phyloP scores from a whole-genome alignment of 169 alveolate species.

The Cryptosporidium canis region DNA sequence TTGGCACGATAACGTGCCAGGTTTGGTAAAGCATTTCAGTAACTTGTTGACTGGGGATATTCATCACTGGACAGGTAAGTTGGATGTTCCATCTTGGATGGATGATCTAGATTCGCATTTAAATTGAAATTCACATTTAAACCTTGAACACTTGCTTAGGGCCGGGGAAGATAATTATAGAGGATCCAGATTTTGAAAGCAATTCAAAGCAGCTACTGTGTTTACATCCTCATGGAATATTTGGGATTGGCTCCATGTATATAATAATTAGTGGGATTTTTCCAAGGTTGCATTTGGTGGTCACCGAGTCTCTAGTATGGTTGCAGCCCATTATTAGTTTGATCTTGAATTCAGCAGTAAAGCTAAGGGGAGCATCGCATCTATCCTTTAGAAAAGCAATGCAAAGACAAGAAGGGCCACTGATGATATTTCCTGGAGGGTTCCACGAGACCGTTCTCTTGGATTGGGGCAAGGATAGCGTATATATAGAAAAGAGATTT shows the following conservation, averaged over 20 bases:
- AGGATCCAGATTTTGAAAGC: conserved; percentile 44
- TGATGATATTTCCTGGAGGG: conserved; percentile 70
- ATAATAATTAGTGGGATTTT: conserved; percentile 17
- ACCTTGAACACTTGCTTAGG: not conserved
- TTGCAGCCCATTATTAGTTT: conserved; percentile 52
- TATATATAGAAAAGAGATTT: conserved; percentile 40
- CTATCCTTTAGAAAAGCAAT: conserved; percentile 29
- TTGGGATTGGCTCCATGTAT: conserved; percentile 56
- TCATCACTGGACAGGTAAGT: conserved; percentile 70
- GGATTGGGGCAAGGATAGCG: conserved; percentile 52
- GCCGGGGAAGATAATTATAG: conserved; percentile 48
- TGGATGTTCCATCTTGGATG: too few species aligned
- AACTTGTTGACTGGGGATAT: conserved; percentile 24
- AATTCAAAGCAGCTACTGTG: conserved; percentile 42
- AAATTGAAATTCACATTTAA: not conserved
- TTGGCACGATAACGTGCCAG: conserved; percentile 19
- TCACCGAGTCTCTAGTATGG: conserved; percentile 63
- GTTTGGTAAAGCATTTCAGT: not conserved
- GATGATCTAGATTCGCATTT: too few species aligned
- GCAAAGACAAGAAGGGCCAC: conserved; percentile 58
- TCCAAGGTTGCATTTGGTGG: conserved; percentile 24
- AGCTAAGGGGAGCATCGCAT: conserved; percentile 61
- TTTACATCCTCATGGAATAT: conserved; percentile 65
- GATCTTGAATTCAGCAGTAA: conserved; percentile 35
- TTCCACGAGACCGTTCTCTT: conserved; percentile 60